Evolutionary conservation across 805 yeast genomes (phyloP), one percentile per base, ranked within the genome.

Genomic region (Middelhovenomyces tepae): DNA sequence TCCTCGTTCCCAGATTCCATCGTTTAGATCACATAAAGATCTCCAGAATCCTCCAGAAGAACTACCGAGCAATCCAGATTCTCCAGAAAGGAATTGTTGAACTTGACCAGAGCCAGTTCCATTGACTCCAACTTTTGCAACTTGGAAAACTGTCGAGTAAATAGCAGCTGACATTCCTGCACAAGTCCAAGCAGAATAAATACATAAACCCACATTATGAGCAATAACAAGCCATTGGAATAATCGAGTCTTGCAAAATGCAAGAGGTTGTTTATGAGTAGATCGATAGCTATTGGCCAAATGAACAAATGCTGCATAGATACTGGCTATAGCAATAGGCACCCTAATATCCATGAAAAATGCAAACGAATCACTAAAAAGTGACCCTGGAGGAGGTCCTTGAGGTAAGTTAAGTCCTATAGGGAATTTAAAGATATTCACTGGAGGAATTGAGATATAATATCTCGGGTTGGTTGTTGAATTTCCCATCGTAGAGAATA

Each of bases 101-200:
- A 40, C 38, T 31, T 27, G 35, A 15, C 19, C 36, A 41, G 54
- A 39, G 21, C 47, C 42, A 32, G 47, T 43, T 45, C 57, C 53
- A 10, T 40, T 27, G 19, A 62, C 45, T 9, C 56, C 31, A 11
- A 34, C 36, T 9, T 59, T 57, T 5, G 64, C 31, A 14, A 56
- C 32, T 14, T 49, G 50, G 24, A 51, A 50, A 4, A 65, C 53
- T 38, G 69, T 64, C 30, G 56, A 52, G 37, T 60, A 53, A 46
- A 78, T 69, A 7, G 78, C 62, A 13, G 58, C 47, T 17, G 68
- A 53, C 76, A 78, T 75, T n/a, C 83, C 82, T 15, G 72, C 29
- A 41, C 76, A 76, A 6, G 85, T 76, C 83, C 83, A 77, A 19
- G 68, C 66, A 2, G 83, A 76, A 56, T 76, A 78, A n/a, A 59